phyloP scores from a whole-genome alignment of 768 basidiomycete genomes.

The Lactarius sp. region DNA sequence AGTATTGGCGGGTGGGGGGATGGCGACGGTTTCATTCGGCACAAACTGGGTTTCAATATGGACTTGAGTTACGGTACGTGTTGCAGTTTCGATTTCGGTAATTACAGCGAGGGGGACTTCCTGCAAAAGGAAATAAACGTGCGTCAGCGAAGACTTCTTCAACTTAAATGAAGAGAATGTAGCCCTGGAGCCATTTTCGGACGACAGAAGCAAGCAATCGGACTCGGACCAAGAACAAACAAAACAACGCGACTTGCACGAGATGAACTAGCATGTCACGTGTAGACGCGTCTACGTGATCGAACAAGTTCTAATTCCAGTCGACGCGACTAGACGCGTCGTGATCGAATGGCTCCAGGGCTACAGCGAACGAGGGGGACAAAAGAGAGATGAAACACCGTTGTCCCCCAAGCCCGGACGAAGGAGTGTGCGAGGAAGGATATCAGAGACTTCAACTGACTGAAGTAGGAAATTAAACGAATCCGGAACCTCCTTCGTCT shows the following conservation, averaged over 20 bases:
- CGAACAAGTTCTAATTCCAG: slow-evolving; percentile 30
- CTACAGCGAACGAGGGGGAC: slow-evolving; percentile 66
- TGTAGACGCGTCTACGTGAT: slow-evolving; percentile 26
- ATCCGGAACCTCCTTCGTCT: slow-evolving; percentile 76
- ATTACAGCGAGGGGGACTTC: slow-evolving; percentile 38
- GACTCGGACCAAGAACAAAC: background rate
- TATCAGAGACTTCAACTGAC: slow-evolving; percentile 69
- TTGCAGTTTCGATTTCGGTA: slow-evolving; percentile 53
- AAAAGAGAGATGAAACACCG: slow-evolving; percentile 54
- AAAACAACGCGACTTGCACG: slow-evolving; percentile 35
- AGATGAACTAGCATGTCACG: slow-evolving; percentile 22
- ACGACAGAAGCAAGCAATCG: slow-evolving; percentile 1
- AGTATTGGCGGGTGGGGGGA: slow-evolving; percentile 74
- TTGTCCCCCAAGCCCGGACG: slow-evolving; percentile 90
- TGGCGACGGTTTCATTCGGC: slow-evolving; percentile 47
- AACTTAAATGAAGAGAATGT: slow-evolving; percentile 27
- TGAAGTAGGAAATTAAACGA: slow-evolving; percentile 36
- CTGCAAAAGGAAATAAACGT: slow-evolving; percentile 30
- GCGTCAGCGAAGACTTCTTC: slow-evolving; percentile 25
- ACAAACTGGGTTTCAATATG: slow-evolving; percentile 33
- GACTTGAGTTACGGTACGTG: slow-evolving; percentile 48
- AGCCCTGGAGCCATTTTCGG: slow-evolving; percentile 22
- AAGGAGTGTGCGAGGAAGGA: slow-evolving; percentile 63
- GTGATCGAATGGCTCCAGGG: slow-evolving; percentile 27
- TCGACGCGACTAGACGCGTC: slow-evolving; percentile 23